phyloP scores from a whole-genome alignment of 768 basidiomycete genomes.

The Tylopilus felleus region DNA sequence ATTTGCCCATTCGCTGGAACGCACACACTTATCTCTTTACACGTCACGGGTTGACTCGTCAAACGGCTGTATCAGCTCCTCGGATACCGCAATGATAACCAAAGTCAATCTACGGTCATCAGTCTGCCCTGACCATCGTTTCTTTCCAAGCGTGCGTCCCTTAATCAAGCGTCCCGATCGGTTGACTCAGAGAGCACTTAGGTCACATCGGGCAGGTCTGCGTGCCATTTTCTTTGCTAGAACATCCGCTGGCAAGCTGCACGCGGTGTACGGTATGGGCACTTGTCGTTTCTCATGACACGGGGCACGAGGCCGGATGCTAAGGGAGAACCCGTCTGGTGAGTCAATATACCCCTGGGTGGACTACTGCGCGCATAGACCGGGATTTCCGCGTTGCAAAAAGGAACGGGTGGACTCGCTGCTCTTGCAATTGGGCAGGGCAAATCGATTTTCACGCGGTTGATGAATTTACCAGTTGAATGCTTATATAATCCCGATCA shows the following conservation, averaged over 20 bases:
- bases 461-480: slow-evolving; percentile 4
- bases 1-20: slow-evolving; percentile 14
- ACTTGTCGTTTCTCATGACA: slow-evolving; percentile 12
- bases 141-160: slow-evolving; percentile 12
- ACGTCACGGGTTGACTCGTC: slow-evolving; percentile 38
- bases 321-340: slow-evolving; percentile 1
- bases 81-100: slow-evolving; percentile 30
- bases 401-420: background rate
- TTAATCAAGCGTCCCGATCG: slow-evolving; percentile 10
- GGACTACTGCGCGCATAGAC: background rate
- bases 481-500: slow-evolving; percentile 27
- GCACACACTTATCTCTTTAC: slow-evolving; percentile 37
- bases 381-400: background rate
- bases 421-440: background rate
- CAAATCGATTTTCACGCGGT: slow-evolving; percentile 6
- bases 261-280: background rate
- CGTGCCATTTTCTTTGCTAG: slow-evolving; percentile 11
- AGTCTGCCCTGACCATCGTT: slow-evolving; percentile 13
- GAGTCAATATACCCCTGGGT: background rate
- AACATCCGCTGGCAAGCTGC: slow-evolving; percentile 6
- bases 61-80: slow-evolving; percentile 37
- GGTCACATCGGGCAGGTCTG: background rate
- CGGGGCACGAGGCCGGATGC: slow-evolving; percentile 1
- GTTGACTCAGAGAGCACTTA: background rate
- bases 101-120: slow-evolving; percentile 27